Conservation (phyloP, 306 rosid species). For the Oemleria cerasiformis region DNA sequence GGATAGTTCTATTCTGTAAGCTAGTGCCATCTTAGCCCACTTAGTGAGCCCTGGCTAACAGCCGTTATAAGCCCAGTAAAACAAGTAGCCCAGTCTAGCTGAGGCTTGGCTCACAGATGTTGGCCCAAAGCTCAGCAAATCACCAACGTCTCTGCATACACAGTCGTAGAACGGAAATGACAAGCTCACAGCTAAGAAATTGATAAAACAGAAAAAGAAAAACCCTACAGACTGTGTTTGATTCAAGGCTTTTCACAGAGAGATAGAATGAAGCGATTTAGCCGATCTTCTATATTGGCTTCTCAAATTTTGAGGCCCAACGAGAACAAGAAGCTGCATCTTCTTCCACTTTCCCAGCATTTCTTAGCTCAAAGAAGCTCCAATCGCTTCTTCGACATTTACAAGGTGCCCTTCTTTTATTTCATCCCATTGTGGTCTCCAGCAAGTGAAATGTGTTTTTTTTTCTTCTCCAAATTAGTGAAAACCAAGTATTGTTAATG, state of each 20-base stretch:
- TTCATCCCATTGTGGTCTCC: background rate
- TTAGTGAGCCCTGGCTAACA: no score
- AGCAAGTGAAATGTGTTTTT: background rate
- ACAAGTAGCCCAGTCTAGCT: background rate
- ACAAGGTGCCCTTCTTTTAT: slow-evolving; percentile 43
- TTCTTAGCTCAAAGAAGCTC: slow-evolving; percentile 58
- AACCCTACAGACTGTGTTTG: background rate
- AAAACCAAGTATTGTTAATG: background rate
- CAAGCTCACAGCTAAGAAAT: background rate
- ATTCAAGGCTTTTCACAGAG: background rate
- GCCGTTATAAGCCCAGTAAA: background rate
- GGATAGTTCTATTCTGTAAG: no score
- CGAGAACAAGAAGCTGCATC: slow-evolving; percentile 22
- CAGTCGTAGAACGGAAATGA: background rate
- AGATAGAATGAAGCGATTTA: slow-evolving; percentile 42
- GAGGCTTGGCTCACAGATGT: background rate
- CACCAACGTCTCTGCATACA: background rate
- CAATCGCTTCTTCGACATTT: slow-evolving; percentile 75
- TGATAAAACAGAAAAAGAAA: background rate
- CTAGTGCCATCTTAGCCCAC: no score
- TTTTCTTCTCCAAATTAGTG: background rate
- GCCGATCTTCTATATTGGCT: slow-evolving; percentile 35
- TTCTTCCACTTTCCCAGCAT: slow-evolving; percentile 41
- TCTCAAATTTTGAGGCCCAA: slow-evolving; percentile 24
- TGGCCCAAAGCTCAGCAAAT: background rate